phyloP scores from a whole-genome alignment of 2,329 filamentous ascomycete genomes.

The Rutstroemia sp. region DNA sequence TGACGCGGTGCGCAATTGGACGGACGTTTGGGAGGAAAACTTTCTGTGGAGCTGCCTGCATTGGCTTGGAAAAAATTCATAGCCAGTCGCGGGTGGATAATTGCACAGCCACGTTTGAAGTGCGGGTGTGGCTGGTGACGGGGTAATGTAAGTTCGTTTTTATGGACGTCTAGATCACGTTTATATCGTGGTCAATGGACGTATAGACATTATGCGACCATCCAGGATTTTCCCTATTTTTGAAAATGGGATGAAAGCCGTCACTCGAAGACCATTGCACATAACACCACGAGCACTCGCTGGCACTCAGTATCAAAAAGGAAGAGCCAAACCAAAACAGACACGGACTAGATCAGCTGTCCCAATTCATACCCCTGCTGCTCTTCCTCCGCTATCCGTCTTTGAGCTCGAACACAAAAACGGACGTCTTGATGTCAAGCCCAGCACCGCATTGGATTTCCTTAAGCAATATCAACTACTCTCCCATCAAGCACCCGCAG shows the following conservation, averaged over 20 bases:
- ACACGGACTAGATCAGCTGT: neutral
- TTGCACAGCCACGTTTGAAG: too few relatives aligned
- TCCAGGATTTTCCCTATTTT: neutral
- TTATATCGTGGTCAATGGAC: neutral
- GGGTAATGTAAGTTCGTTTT: neutral
- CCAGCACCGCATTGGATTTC: conserved; percentile 20
- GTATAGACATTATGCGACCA: neutral
- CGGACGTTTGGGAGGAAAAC: neutral
- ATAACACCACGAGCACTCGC: neutral
- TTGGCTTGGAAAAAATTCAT: too few relatives aligned
- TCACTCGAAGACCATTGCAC: neutral
- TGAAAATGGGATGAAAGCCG: neutral
- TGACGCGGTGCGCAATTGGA: neutral
- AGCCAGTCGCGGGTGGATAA: too few relatives aligned
- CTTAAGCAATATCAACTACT: conserved; percentile 15
- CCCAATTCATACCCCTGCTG: neutral
- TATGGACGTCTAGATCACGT: neutral
- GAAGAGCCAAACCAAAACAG: conserved; percentile 1
- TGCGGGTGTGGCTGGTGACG: too few relatives aligned
- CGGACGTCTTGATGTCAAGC: conserved; percentile 20
- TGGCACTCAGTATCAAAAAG: neutral
- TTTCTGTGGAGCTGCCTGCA: too few relatives aligned
- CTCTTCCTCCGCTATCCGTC: too few relatives aligned
- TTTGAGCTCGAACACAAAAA: neutral
- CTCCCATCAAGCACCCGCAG: neutral